Evolutionary conservation across 441 rosid genomes (phyloP).

Genomic region (Erysimum pusillum): DNA sequence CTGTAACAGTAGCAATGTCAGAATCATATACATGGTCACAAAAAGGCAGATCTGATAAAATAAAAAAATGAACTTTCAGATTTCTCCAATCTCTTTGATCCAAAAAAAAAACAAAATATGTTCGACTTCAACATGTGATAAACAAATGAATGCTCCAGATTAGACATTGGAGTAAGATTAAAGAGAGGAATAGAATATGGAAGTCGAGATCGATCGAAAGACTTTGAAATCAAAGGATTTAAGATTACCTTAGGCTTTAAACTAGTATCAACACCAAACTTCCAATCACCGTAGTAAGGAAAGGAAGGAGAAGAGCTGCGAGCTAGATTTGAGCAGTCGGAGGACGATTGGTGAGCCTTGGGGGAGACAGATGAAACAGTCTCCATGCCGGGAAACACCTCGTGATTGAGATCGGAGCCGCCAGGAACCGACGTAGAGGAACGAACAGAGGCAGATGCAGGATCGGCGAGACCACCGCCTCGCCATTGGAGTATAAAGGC

Average conservation of each 20-base stretch:
- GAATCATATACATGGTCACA: slow-evolving; percentile 4
- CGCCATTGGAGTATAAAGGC: slow-evolving; percentile 96
- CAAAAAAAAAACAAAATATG: neutral
- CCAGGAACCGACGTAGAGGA: slow-evolving; percentile 74
- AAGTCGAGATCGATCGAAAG: slow-evolving; percentile 34
- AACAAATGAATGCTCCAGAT: neutral
- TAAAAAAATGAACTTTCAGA: neutral
- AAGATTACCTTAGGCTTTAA: slow-evolving; percentile 75
- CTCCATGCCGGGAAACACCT: slow-evolving; percentile 96
- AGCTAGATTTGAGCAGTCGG: slow-evolving; percentile 71
- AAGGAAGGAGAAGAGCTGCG: slow-evolving; percentile 86
- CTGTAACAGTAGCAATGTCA: slow-evolving; percentile 48
- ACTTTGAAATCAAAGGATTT: neutral
- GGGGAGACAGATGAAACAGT: slow-evolving; percentile 68
- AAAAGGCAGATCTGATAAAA: slow-evolving; percentile 39
- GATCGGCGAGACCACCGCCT: slow-evolving; percentile 75
- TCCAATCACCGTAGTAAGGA: slow-evolving; percentile 89
- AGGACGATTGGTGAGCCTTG: slow-evolving; percentile 57
- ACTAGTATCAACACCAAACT: slow-evolving; percentile 67
- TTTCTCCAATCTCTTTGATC: slow-evolving; percentile 19
- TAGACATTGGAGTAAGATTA: slow-evolving; percentile 11
- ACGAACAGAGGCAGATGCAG: slow-evolving; percentile 53
- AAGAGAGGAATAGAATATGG: neutral
- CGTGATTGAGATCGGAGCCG: slow-evolving; percentile 71
- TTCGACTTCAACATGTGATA: neutral